Conservation (phyloP, 78 protist species). For the Pigoraptor vietnamica region DNA sequence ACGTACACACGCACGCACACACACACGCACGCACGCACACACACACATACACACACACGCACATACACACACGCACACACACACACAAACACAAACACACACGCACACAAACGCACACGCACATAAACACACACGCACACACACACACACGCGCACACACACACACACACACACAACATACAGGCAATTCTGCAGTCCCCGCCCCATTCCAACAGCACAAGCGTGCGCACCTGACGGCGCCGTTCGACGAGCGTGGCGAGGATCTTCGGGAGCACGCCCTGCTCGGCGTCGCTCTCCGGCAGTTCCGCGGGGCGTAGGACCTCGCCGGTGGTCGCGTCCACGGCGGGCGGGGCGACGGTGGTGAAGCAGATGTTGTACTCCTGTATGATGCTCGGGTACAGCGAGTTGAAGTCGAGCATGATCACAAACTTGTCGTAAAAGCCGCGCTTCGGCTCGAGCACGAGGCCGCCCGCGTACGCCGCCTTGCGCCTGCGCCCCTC, state of each 20-base stretch:
- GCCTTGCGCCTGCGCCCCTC: too few relatives aligned
- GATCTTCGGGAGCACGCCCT: slow-evolving; percentile 78
- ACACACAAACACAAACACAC: too few relatives aligned
- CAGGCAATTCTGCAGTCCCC: too few relatives aligned
- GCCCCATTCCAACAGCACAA: neutral
- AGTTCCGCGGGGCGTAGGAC: neutral
- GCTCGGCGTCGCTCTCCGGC: neutral
- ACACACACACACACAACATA: too few relatives aligned
- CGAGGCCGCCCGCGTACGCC: slow-evolving; percentile 84
- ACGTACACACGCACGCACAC: neutral
- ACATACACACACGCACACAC: neutral
- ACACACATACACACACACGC: neutral
- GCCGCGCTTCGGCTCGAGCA: slow-evolving; percentile 93
- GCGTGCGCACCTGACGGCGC: slow-evolving; percentile 20
- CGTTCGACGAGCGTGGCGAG: slow-evolving; percentile 42
- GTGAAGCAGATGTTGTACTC: slow-evolving; percentile 98
- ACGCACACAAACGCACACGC: too few relatives aligned
- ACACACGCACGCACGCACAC: neutral
- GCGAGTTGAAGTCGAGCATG: slow-evolving; percentile 97
- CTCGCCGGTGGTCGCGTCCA: neutral
- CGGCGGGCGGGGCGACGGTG: slow-evolving; percentile 53
- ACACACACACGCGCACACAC: neutral
- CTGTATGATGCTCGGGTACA: slow-evolving; percentile 97
- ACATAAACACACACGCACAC: neutral
- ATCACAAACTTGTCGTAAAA: slow-evolving; percentile 89